Percentiles rank a stretch among this genome's conserved stretches.
Conservation (phyloP, 2,329 filamentous ascomycete species). For the Phaeophleospora eucalypticola region DNA sequence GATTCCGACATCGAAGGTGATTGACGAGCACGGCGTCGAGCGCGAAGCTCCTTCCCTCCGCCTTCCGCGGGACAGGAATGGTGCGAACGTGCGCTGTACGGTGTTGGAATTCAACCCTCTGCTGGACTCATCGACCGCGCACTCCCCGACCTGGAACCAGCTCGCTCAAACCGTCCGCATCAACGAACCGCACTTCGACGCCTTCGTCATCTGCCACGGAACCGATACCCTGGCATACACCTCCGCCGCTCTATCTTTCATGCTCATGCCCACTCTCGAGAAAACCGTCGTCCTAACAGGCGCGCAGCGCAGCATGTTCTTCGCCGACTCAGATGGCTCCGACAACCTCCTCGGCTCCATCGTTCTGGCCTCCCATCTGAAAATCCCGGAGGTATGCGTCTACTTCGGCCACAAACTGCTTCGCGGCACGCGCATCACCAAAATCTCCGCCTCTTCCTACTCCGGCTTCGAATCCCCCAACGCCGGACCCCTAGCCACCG, state of each 20-base stretch:
- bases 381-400: constrained; percentile 86
- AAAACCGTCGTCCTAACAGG: constrained; percentile 84
- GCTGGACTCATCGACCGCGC: constrained; percentile 86
- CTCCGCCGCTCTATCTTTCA: constrained; percentile 85
- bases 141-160: constrained; percentile 77
- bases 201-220: constrained; percentile 85
- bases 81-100: constrained; percentile 75
- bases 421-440: constrained; percentile 82
- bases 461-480: constrained; percentile 89
- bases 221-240: constrained; percentile 87
- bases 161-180: constrained; percentile 74
- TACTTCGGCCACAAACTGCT: constrained; percentile 93
- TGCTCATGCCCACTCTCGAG: constrained; percentile 76
- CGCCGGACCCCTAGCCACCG: constrained; percentile 71
- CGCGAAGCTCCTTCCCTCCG: constrained; percentile 61
- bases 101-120: constrained; percentile 80
- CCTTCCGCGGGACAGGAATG: constrained; percentile 75
- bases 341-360: constrained; percentile 86
- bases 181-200: constrained; percentile 86
- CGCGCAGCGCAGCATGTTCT: constrained; percentile 72
- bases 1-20: constrained; percentile 24
- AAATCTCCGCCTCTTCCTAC: constrained; percentile 81
- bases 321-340: constrained; percentile 84
- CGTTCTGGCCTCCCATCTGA: constrained; percentile 86
- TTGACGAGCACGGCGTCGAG: constrained; percentile 23